Percentiles rank a stretch among this genome's conserved stretches.
Evolutionary conservation across 78 protist genomes (phyloP).

Genomic region (Chrysochromulina parva): DNA sequence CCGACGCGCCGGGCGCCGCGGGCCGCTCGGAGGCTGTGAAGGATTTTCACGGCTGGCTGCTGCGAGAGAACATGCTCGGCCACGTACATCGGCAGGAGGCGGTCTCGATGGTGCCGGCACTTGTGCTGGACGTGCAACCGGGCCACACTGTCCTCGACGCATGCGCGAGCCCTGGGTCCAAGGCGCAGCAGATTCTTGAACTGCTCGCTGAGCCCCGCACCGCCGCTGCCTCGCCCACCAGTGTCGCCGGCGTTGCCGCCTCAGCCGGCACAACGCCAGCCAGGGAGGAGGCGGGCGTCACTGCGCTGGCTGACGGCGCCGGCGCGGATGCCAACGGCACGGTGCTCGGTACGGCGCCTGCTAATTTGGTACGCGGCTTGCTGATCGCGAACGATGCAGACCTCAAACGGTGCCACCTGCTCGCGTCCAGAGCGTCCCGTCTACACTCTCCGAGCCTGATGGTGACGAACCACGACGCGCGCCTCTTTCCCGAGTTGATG

Average conservation of each 20-base stretch:
- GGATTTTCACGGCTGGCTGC: conserved; percentile 17
- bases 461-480: conserved; percentile 32
- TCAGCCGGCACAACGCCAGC: too few species aligned
- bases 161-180: conserved; percentile 75
- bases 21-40: not conserved
- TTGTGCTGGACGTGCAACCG: conserved; percentile 11
- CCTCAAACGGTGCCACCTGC: conserved; percentile 13
- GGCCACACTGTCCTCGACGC: conserved; percentile 53
- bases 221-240: not conserved
- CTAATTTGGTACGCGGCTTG: not conserved
- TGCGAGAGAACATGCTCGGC: not conserved
- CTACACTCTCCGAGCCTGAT: not conserved
- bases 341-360: too few species aligned
- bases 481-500: not conserved
- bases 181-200: conserved; percentile 57
- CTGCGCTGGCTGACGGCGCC: not conserved
- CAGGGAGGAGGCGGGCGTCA: not conserved
- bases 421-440: not conserved
- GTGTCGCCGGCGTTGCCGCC: not conserved
- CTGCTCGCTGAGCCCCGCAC: not conserved
- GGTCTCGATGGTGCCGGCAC: conserved; percentile 59
- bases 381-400: conserved; percentile 63
- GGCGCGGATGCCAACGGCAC: too few species aligned
- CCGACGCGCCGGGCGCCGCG: not conserved
- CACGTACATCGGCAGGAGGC: conserved; percentile 57